A percentile compares a stretch with the other conserved stretches of the same genome.
These are phyloP conservation scores for Candida palmyrensis DNA, from an alignment of 805 yeast genomes.

Conservation along the genomic window DNA sequence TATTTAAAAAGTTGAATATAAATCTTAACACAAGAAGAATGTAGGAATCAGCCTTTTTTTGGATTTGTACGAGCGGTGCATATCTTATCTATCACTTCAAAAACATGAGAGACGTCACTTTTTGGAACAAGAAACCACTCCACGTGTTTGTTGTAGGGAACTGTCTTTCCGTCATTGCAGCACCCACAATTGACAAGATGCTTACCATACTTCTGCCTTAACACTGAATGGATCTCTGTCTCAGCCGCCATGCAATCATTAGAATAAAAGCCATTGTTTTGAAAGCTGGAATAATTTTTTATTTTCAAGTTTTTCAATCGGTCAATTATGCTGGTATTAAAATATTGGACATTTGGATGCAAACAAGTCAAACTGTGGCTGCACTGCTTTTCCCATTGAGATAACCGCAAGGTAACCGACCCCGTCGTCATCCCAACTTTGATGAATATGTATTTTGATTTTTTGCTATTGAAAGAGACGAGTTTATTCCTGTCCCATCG, in stretches of 20 bases:
- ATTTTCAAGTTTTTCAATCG: background rate
- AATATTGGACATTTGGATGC: constrained; percentile 20
- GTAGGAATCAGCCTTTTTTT: background rate
- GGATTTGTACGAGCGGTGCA: constrained; percentile 9
- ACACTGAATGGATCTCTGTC: constrained; percentile 31
- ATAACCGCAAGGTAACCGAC: constrained; percentile 34
- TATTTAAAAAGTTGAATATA: no score
- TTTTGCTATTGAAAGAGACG: constrained; percentile 30
- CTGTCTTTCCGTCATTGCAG: constrained; percentile 1
- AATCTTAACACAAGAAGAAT: background rate
- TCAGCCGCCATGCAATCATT: constrained; percentile 32
- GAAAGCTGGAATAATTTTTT: constrained; percentile 14
- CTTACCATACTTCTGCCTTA: constrained; percentile 38
- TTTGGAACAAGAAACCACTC: constrained; percentile 58
- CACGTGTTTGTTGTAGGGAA: constrained; percentile 32
- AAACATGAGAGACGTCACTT: constrained; percentile 26
- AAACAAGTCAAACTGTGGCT: constrained; percentile 39
- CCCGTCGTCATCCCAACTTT: constrained; percentile 54
- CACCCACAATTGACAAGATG: no score
- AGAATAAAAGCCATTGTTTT: constrained; percentile 32
- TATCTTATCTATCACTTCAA: constrained; percentile 25
- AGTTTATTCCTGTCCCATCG: constrained; percentile 19
- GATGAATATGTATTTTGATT: constrained; percentile 34
- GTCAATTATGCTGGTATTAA: constrained; percentile 3
- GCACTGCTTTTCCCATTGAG: constrained; percentile 52